Evolutionary conservation across 1,139 yeast species (phyloP).

Genomic region (Hansenula sp.): DNA sequence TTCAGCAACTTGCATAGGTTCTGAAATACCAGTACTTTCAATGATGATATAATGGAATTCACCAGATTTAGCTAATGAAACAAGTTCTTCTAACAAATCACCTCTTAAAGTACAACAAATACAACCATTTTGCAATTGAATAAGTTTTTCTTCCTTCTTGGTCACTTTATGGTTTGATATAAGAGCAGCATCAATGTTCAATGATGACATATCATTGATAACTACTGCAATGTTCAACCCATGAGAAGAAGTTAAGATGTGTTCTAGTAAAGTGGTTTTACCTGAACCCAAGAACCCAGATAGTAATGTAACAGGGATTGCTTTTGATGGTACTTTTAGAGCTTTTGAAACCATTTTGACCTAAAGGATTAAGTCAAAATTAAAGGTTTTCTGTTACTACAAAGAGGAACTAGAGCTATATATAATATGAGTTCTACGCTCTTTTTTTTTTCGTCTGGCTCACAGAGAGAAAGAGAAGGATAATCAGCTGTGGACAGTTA

Average conservation of each 20-base stretch:
- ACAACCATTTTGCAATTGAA: constrained; percentile 44
- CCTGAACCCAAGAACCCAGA: constrained; percentile 45
- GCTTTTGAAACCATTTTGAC: neutral
- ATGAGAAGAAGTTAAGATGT: constrained; percentile 34
- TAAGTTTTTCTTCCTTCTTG: constrained; percentile 37
- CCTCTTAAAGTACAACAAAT: constrained; percentile 45
- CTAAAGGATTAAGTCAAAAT: no score
- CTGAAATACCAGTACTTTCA: constrained; percentile 43
- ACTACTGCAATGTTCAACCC: constrained; percentile 40
- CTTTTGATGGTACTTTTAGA: constrained; percentile 15
- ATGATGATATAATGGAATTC: constrained; percentile 38
- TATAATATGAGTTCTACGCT: no score
- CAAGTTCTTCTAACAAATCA: constrained; percentile 39
- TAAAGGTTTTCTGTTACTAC: no score
- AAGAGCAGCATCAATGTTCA: constrained; percentile 38
- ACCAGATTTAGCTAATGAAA: constrained; percentile 29
- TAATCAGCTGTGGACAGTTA: neutral
- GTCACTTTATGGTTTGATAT: constrained; percentile 35
- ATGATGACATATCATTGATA: constrained; percentile 35
- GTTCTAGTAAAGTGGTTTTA: constrained; percentile 40
- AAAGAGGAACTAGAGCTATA: no score
- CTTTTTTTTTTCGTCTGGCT: no score
- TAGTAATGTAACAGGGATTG: constrained; percentile 38
- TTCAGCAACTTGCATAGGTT: constrained; percentile 48
- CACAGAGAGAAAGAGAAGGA: no score